Conservation (phyloP, 768 basidiomycete species). For the Paxillus rubicundulus region DNA sequence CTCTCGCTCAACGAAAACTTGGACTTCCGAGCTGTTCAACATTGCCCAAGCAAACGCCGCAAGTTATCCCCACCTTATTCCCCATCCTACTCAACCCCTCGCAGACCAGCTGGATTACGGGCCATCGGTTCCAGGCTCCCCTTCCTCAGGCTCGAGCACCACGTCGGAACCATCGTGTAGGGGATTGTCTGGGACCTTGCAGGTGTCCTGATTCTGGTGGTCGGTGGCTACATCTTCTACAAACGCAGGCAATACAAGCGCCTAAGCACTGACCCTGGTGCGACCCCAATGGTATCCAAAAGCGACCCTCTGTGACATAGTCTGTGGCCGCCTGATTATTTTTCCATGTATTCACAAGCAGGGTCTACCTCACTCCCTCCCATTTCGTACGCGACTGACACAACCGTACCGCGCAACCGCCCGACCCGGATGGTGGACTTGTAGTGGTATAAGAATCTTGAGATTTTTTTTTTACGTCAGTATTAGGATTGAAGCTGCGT, state of each 20-base stretch:
- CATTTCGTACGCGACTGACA: not conserved
- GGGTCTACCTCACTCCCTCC: not conserved
- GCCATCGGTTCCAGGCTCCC: constrained; percentile 1
- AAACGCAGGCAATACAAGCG: not conserved
- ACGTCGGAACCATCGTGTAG: constrained; percentile 23
- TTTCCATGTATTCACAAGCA: not conserved
- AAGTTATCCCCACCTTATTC: not conserved
- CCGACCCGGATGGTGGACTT: too few species aligned
- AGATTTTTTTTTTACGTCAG: too few species aligned
- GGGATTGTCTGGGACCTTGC: constrained; percentile 16
- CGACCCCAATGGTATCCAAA: not conserved
- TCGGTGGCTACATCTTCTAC: constrained; percentile 17
- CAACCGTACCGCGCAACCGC: too few species aligned
- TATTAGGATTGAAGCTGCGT: too few species aligned
- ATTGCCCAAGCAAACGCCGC: constrained; percentile 27
- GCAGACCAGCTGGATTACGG: constrained; percentile 13
- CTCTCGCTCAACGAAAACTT: constrained; percentile 33
- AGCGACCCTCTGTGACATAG: not conserved
- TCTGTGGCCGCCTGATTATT: constrained; percentile 9
- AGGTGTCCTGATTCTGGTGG: constrained; percentile 9
- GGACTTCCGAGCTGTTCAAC: constrained; percentile 32
- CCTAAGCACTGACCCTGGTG: not conserved
- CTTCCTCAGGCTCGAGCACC: not conserved
- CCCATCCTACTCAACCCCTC: not conserved
- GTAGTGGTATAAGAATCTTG: too few species aligned